A percentile compares a stretch with the other conserved stretches of the same genome.
Evolutionary conservation across 2,329 filamentous ascomycete species (phyloP).

Genomic region (Leptographium galeiforme): DNA sequence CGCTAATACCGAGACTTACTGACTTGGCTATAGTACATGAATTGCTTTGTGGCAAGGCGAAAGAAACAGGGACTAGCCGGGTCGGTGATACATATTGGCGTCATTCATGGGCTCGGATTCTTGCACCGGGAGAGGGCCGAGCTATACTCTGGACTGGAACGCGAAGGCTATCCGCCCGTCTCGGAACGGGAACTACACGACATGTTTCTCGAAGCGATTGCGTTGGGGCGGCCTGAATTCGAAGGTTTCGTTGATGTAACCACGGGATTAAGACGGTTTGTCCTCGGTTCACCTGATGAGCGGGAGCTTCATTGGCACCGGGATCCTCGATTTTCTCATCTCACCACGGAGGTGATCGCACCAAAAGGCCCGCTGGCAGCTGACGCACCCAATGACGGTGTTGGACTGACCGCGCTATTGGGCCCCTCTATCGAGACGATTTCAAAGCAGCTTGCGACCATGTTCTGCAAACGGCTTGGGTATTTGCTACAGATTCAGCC

Average conservation of each 20-base stretch:
- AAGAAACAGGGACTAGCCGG: conserved; percentile 21
- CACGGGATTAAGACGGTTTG: conserved; percentile 26
- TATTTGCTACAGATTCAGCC: conserved; percentile 18
- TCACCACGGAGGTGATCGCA: conserved; percentile 11
- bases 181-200: conserved; percentile 38
- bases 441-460: conserved; percentile 12
- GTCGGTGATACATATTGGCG: conserved; percentile 30
- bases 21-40: conserved; percentile 22
- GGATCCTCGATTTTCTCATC: conserved; percentile 30
- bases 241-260: conserved; percentile 20
- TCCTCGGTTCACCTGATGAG: conserved; percentile 13
- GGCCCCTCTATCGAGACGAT: conserved; percentile 11
- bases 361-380: conserved; percentile 1
- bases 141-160: conserved; percentile 26
- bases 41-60: conserved; percentile 24
- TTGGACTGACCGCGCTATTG: not conserved
- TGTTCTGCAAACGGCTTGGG: conserved; percentile 18
- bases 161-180: conserved; percentile 31
- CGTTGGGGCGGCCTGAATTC: conserved; percentile 21
- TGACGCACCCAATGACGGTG: not conserved
- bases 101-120: conserved; percentile 30
- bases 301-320: conserved; percentile 25
- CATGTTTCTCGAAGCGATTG: conserved; percentile 37
- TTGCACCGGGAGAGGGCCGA: conserved; percentile 25
- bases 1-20: not conserved